These are phyloP conservation scores for Herpetomonas muscarum DNA, from an alignment of 208 protist species.

Conservation along the genomic window DNA sequence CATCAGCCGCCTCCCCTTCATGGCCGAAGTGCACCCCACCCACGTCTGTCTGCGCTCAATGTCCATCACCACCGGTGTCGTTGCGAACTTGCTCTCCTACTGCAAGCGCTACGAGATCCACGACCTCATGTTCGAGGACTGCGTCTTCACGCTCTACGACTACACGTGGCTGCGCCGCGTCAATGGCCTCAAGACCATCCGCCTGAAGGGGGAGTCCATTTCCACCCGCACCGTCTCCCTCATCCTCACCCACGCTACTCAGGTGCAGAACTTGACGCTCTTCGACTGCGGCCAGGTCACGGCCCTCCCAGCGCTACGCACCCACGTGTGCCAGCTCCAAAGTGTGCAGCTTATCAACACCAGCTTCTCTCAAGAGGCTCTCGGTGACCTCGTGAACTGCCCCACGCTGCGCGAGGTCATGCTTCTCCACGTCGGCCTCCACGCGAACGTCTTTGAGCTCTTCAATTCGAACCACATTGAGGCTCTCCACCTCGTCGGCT, in stretches of 20 bases:
- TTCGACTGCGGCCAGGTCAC: constrained; percentile 20
- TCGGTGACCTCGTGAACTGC: constrained; percentile 18
- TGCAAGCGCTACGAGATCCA: constrained; percentile 12
- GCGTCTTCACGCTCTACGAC: constrained; percentile 20
- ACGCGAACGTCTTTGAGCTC: constrained; percentile 31
- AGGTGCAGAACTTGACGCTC: constrained; percentile 21
- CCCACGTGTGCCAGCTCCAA: constrained; percentile 1
- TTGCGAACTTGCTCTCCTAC: constrained; percentile 22
- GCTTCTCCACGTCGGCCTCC: constrained; percentile 28
- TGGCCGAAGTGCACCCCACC: constrained; percentile 10
- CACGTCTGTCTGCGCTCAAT: constrained; percentile 26
- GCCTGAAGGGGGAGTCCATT: constrained; percentile 17
- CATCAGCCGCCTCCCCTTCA: constrained; percentile 21
- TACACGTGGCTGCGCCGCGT: constrained; percentile 20
- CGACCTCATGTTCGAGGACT: constrained; percentile 34
- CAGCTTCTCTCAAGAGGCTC: constrained; percentile 20
- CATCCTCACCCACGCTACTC: constrained; percentile 9
- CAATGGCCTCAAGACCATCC: constrained; percentile 12
- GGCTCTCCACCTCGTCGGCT: constrained; percentile 30
- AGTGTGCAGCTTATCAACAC: constrained; percentile 28
- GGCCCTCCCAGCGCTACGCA: constrained; percentile 7
- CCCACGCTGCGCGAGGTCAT: constrained; percentile 19
- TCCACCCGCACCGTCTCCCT: constrained; percentile 14
- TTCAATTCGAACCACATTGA: constrained; percentile 27
- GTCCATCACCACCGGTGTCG: constrained; percentile 20